A percentile compares a stretch with the other conserved stretches of the same genome.
phyloP scores from a whole-genome alignment of 495 filamentous ascomycete genomes.

The Xylona heveae region DNA sequence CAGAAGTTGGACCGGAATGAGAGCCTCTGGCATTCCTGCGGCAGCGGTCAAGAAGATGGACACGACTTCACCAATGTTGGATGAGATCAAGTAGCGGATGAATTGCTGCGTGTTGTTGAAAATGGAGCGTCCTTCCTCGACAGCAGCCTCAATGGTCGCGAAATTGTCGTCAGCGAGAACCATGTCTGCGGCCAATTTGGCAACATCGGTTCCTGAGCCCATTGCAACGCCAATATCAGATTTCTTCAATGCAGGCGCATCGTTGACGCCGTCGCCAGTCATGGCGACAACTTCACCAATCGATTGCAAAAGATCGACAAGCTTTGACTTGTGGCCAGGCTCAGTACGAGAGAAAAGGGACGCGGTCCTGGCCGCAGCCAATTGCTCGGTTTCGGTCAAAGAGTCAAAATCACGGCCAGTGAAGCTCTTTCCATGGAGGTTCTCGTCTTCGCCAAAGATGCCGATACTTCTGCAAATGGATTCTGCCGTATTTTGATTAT shows the following conservation, averaged over 20 bases:
- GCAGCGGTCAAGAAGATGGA: constrained; percentile 98
- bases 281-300: constrained; percentile 92
- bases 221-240: constrained; percentile 98
- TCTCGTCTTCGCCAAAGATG: constrained; percentile 64
- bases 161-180: constrained; percentile 98
- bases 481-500: constrained; percentile 94
- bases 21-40: constrained; percentile 89
- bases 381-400: constrained; percentile 55
- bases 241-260: constrained; percentile 95
- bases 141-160: constrained; percentile 86
- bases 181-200: constrained; percentile 95
- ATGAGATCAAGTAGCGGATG: constrained; percentile 96
- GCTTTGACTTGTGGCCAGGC: constrained; percentile 81
- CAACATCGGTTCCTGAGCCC: constrained; percentile 95
- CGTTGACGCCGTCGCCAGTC: constrained; percentile 99
- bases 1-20: constrained; percentile 91
- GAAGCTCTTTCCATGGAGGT: constrained; percentile 79
- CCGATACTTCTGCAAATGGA: constrained; percentile 95
- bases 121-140: constrained; percentile 94
- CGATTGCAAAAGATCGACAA: constrained; percentile 90
- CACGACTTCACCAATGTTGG: constrained; percentile 97
- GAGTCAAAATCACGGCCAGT: constrained; percentile 89
- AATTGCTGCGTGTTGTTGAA: constrained; percentile 99
- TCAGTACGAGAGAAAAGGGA: constrained; percentile 96
- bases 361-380: constrained; percentile 64